Evolutionary conservation across 495 filamentous ascomycete genomes (phyloP), one percentile per base, ranked within the genome.

Genomic region (Lasiosphaeria hispida): DNA sequence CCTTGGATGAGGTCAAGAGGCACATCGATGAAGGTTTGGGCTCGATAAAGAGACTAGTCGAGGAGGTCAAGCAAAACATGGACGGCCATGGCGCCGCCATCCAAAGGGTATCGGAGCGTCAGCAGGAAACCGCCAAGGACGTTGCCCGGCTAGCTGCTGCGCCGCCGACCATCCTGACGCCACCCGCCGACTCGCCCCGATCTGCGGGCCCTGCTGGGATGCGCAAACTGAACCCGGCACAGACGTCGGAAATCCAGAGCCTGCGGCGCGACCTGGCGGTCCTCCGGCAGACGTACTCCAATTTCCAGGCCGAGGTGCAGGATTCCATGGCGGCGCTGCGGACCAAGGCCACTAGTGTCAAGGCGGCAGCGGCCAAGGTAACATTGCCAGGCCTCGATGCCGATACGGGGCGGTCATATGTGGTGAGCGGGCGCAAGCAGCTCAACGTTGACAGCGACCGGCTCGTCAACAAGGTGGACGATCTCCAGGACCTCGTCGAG

Each of bases 401-500:
- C 35, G 86, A 87, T 63, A 81, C 83, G 7, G 94, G 92, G 17
- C 89, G 89, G 57, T 75, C 85, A 8, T 93, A 97, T 69, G 89
- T 98, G 56, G 84, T 88, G 62, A 80, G 79, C 11, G 92, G 93
- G 17, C 95, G 94, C 70, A 93, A 95, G 71, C 77, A 83, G 23
- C 84, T 98, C 54, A 85, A 83, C 45, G 82, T 85, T 41, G 92
- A 96, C 63, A 92, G 89, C 7, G 92, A 96, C 70, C 87, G 83
- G 40, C 83, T 98, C 48, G 91, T 99, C 61, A 84, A 81, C 58
- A 87, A 89, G 58, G 93, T 99, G 11, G 94, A 99, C 68, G 92
- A 97, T 65, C 83, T 99, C 14, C 92, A 96, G 74, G 95, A 99
- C 68, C 75, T 94, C 42, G 88, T 99, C 35, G 94, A 99, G 69